Evolutionary conservation across 2,329 filamentous ascomycete genomes (phyloP), one percentile per base, ranked within the genome.

Genomic region (Lachnellula cervina): DNA sequence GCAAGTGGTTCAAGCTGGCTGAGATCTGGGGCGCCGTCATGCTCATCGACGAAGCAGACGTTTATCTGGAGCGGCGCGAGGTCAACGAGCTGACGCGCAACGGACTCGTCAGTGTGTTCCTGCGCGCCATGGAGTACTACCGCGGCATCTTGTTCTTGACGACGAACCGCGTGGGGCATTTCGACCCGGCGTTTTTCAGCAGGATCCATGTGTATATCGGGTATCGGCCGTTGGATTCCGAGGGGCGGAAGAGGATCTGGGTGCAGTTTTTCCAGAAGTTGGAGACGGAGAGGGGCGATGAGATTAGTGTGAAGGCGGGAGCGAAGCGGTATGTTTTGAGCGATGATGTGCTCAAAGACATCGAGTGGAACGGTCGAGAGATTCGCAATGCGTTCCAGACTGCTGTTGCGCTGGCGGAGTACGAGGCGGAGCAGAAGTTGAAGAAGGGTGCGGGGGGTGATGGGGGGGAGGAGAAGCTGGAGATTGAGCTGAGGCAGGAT

Each of bases 1-100:
- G 74, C 53, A 69, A 71, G 32, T 71, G 74, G 32, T 78, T 82
- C 42, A 69, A 73, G 55, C 73, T 79, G 56, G 78, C 77, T 2
- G 72, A 73, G 0, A 72, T 73, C 16, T 82, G 79, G 78, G 72
- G 75, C 21, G 77, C 76, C 8, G 74, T 81, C 6, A 66, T 81
- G 19, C 69, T 82, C 4, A 72, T 81, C 3, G 78, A 80, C 59
- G 78, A 80, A 66, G 77, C 77, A 7, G 79, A 80, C 57, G 76
- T 81, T 2, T 81, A 80, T 65, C 62, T 74, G 11, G 70, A 73
- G 56, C 63, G 65, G 2, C 65, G 72, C 3, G 53, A 60, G 5
- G 59, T 59, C 2, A 49, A 58, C 1, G 68, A 73, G 46, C 65
- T 72, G 0, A 54, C 62, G 7, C 71, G 70, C 3, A 73, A 73